Percentiles rank a stretch among this genome's conserved stretches.
Conservation (phyloP, 179 eudicot genomes). For the Beta macrorhiza region DNA sequence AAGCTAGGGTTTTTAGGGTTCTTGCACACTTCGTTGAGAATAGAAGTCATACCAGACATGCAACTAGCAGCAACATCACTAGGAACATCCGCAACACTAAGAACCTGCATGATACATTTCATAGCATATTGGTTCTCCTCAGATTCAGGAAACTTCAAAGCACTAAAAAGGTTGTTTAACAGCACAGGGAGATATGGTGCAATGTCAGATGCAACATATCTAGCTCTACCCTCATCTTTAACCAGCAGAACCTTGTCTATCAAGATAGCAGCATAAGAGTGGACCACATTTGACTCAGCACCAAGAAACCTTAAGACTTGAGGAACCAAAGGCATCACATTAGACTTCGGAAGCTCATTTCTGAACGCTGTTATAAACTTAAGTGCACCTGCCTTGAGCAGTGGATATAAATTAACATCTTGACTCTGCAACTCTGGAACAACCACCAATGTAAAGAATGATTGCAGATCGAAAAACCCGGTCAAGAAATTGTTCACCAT, state of each 20-base stretch:
- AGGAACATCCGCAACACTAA: constrained; percentile 80
- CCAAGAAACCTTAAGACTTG: constrained; percentile 72
- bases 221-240: constrained; percentile 70
- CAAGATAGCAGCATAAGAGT: constrained; percentile 87
- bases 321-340: constrained; percentile 69
- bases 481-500: constrained; percentile 48
- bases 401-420: constrained; percentile 77
- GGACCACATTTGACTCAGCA: constrained; percentile 89
- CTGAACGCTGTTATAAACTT: constrained; percentile 85
- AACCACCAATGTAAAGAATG: constrained; percentile 67
- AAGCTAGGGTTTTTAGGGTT: constrained; percentile 88
- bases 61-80: constrained; percentile 71
- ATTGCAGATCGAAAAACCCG: constrained; percentile 78
- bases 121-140: constrained; percentile 93
- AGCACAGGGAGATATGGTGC: constrained; percentile 55
- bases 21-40: constrained; percentile 72
- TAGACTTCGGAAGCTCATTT: constrained; percentile 65
- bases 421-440: constrained; percentile 83
- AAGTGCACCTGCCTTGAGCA: constrained; percentile 88
- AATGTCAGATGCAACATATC: constrained; percentile 64
- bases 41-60: constrained; percentile 61
- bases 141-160: constrained; percentile 77
- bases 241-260: constrained; percentile 84
- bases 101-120: constrained; percentile 97
- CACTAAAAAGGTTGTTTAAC: constrained; percentile 78